phyloP scores from a whole-genome alignment of 306 rosid genomes.

The Cyclanthera cordifolia region DNA sequence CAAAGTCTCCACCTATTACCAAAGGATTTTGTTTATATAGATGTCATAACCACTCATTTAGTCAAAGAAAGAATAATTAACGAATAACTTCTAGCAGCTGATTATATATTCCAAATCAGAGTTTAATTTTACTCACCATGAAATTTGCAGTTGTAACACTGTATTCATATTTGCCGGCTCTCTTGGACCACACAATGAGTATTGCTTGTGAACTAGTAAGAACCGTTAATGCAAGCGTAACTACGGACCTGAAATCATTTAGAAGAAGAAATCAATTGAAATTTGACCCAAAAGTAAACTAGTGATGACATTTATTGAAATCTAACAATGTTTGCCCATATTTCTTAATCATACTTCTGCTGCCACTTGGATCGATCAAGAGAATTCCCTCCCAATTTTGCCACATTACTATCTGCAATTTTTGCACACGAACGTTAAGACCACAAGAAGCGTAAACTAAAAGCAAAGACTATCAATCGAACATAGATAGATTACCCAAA shows the following conservation, averaged over 20 bases:
- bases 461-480: neutral
- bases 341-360: slow-evolving; percentile 31
- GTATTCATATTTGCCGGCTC: slow-evolving; percentile 91
- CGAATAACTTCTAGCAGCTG: neutral
- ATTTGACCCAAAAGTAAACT: neutral
- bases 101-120: neutral
- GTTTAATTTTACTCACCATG: slow-evolving; percentile 35
- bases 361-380: slow-evolving; percentile 40
- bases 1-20: slow-evolving; percentile 68
- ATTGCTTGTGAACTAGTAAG: slow-evolving; percentile 93
- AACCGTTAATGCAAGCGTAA: slow-evolving; percentile 69
- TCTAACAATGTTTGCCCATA: neutral
- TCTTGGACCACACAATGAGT: slow-evolving; percentile 88
- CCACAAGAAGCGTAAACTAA: neutral
- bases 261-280: slow-evolving; percentile 2
- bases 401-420: slow-evolving; percentile 16
- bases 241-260: slow-evolving; percentile 39
- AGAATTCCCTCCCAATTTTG: slow-evolving; percentile 24
- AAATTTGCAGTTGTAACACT: slow-evolving; percentile 96
- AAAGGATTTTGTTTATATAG: neutral
- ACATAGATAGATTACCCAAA: slow-evolving; percentile 14
- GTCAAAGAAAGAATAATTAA: neutral
- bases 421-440: neutral
- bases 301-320: neutral
- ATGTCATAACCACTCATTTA: neutral